These are phyloP conservation scores for Alternaria gansuensis DNA, from an alignment of 2,329 filamentous ascomycete genomes.

Conservation along the genomic window DNA sequence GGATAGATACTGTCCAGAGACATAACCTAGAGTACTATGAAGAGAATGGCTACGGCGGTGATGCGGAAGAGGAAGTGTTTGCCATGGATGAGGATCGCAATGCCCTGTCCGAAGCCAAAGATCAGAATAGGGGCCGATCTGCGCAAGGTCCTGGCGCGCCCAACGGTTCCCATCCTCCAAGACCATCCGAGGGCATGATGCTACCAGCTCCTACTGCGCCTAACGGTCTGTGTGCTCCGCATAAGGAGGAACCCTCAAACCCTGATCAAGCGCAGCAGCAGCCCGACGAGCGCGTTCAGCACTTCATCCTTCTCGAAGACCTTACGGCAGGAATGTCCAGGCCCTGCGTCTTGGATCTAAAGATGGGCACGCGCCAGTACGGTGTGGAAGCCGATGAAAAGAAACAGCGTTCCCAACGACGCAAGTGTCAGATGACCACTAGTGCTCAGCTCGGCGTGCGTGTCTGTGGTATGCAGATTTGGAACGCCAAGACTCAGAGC, in stretches of 20 bases:
- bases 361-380: slow-evolving; percentile 98
- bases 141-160: not conserved
- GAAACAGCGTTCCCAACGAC: slow-evolving; percentile 90
- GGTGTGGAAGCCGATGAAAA: slow-evolving; percentile 90
- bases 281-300: slow-evolving; percentile 76
- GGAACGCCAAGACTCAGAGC: slow-evolving; percentile 82
- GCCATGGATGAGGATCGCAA: slow-evolving; percentile 67
- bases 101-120: slow-evolving; percentile 18
- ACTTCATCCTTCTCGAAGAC: slow-evolving; percentile 92
- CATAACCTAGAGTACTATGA: slow-evolving; percentile 92
- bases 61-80: slow-evolving; percentile 76
- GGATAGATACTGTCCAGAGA: slow-evolving; percentile 70
- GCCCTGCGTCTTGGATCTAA: slow-evolving; percentile 95
- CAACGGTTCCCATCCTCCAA: not conserved
- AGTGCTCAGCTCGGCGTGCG: slow-evolving; percentile 90
- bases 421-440: slow-evolving; percentile 92
- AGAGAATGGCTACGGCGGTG: slow-evolving; percentile 84
- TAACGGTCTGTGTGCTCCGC: slow-evolving; percentile 22
- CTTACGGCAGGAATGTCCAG: slow-evolving; percentile 95
- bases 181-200: slow-evolving; percentile 39
- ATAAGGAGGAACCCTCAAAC: slow-evolving; percentile 46
- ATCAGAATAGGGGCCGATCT: slow-evolving; percentile 12
- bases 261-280: slow-evolving; percentile 58
- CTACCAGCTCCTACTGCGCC: slow-evolving; percentile 44
- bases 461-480: slow-evolving; percentile 94